These are phyloP conservation scores for Keqinozyma sinolaborantium DNA, from an alignment of 1,139 yeast genomes.

Conservation along the genomic window DNA sequence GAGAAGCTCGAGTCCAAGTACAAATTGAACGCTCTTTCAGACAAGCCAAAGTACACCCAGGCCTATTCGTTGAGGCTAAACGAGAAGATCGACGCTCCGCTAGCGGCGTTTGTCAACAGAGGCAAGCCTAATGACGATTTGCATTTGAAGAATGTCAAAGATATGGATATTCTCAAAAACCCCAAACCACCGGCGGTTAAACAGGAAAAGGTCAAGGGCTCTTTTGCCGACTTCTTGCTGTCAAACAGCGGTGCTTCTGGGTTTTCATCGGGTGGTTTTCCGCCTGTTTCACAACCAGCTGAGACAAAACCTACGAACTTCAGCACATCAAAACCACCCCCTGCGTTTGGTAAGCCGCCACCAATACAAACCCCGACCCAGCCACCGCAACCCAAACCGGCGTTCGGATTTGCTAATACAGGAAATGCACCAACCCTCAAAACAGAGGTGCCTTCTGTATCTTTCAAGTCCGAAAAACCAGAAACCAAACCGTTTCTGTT, in stretches of 20 bases:
- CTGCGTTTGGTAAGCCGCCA: no score
- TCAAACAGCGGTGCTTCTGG: background rate
- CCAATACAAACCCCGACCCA: background rate
- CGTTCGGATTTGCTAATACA: no score
- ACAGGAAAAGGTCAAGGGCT: constrained; percentile 8
- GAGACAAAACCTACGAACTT: background rate
- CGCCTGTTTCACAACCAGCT: background rate
- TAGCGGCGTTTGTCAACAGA: constrained; percentile 33
- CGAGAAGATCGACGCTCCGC: constrained; percentile 28
- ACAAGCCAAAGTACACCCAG: constrained; percentile 52
- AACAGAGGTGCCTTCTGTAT: background rate
- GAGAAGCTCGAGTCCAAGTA: constrained; percentile 42
- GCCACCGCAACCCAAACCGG: background rate
- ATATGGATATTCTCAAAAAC: constrained; percentile 3
- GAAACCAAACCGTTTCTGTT: background rate
- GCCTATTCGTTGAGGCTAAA: constrained; percentile 56
- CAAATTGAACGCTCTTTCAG: constrained; percentile 38
- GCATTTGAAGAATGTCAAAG: constrained; percentile 8
- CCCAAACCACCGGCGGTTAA: constrained; percentile 2
- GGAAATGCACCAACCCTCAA: background rate
- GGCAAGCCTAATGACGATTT: constrained; percentile 32
- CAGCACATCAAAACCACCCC: background rate
- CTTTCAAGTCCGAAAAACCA: background rate
- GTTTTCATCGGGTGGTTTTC: background rate
- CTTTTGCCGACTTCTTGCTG: constrained; percentile 14